Base-by-base conservation (phyloP, 140 eudicot genomes). In the Senecio squalidus region DNA sequence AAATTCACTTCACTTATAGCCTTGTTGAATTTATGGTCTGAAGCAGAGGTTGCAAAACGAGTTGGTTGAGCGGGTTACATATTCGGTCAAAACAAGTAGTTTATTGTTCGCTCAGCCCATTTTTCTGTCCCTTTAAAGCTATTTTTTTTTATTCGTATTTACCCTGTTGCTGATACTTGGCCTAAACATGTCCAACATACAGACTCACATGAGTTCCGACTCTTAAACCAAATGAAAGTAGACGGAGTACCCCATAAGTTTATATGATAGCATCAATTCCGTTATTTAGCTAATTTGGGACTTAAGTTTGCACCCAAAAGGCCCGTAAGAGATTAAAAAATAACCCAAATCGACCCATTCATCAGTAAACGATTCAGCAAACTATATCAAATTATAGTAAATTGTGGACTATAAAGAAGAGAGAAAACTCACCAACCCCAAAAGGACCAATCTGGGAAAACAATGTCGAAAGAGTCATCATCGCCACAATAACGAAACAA, bases 371-470 rank as follows among this genome's bases (percentile, higher is more conserved):
- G 50, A 13, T 10, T 17, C 10, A n/a, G n/a, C n/a, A n/a, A n/a
- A n/a, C n/a, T n/a, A n/a, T n/a, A n/a, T n/a, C n/a, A n/a, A n/a
- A n/a, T n/a, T n/a, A n/a, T n/a, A n/a, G n/a, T 18, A 11, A 56
- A 56, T 6, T 21, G 15, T 8, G 17, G 18, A 16, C 15, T 5
- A 28, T 58, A 11, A 41, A 39, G 23, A 62, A 40, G 14, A 10
- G 44, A 24, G 18, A 40, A 31, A 34, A 69, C 77, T 71, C 68
- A 78, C 89, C 89, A 82, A 24, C 89, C 85, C 89, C 89, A 82
- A 28, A 82, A 82, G 15, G 85, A 78, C 89, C 89, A 82, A 70
- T 82, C 85, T 0, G 85, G 85, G 34, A 82, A 82, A 54, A 75
- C 80, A 49, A 82, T 82, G 39, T 78, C 85, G 13, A 71, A 48